These are phyloP conservation scores for Hygrophoropsis aurantiaca DNA, from an alignment of 768 basidiomycete species.

Conservation along the genomic window DNA sequence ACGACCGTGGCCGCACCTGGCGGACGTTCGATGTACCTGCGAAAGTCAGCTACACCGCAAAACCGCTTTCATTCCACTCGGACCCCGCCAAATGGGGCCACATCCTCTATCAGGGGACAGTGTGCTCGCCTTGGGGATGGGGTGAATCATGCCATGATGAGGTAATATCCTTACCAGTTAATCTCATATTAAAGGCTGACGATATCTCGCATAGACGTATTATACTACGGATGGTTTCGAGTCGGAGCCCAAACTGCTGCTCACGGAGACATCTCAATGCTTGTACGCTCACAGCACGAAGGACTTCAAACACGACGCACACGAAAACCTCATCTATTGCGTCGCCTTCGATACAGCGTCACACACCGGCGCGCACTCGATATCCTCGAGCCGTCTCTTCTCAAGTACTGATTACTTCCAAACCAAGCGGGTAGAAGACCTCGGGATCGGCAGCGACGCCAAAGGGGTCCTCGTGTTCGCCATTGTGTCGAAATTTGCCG, in stretches of 20 bases:
- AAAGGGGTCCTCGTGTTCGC: slow-evolving; percentile 92
- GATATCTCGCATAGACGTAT: slow-evolving; percentile 60
- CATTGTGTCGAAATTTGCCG: slow-evolving; percentile 88
- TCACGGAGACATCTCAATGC: slow-evolving; percentile 74
- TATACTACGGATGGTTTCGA: slow-evolving; percentile 86
- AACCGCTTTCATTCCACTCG: slow-evolving; percentile 87
- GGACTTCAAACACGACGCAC: slow-evolving; percentile 79
- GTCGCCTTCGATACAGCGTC: slow-evolving; percentile 76
- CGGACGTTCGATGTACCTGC: slow-evolving; percentile 74
- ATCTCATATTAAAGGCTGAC: slow-evolving; percentile 1
- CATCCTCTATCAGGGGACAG: slow-evolving; percentile 77
- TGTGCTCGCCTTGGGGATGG: slow-evolving; percentile 59
- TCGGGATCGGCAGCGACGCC: slow-evolving; percentile 84
- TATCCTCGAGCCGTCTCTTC: slow-evolving; percentile 69
- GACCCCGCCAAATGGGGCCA: slow-evolving; percentile 66
- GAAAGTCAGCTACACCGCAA: slow-evolving; percentile 36
- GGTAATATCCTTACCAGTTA: slow-evolving; percentile 36
- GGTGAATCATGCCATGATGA: slow-evolving; percentile 66
- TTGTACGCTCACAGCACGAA: slow-evolving; percentile 87
- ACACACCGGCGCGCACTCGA: slow-evolving; percentile 38
- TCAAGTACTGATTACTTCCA: slow-evolving; percentile 85
- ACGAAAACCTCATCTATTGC: slow-evolving; percentile 80
- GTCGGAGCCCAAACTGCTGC: slow-evolving; percentile 54
- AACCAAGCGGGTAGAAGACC: slow-evolving; percentile 65
- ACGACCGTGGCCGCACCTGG: slow-evolving; percentile 89